Evolutionary conservation across 495 filamentous ascomycete genomes (phyloP).

Genomic region (Penicillium atrosanguineum): DNA sequence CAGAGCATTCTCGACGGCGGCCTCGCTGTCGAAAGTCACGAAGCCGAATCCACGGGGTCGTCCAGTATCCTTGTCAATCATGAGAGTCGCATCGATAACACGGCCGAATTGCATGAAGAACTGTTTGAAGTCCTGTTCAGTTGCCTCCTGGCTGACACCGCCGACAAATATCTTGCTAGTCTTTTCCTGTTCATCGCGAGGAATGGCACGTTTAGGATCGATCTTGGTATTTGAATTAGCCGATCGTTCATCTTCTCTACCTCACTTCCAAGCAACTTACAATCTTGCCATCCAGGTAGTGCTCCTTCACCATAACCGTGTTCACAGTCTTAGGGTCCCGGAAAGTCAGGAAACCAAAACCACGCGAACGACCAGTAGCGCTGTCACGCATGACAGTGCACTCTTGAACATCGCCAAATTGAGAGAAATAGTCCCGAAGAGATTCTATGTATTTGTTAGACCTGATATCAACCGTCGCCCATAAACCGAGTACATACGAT

Average conservation of each 20-base stretch:
- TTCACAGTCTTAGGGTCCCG: constrained; percentile 96
- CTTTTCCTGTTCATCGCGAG: constrained; percentile 94
- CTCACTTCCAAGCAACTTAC: constrained; percentile 53
- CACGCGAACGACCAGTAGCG: constrained; percentile 86
- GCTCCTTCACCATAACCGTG: constrained; percentile 99
- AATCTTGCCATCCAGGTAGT: constrained; percentile 96
- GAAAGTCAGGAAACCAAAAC: constrained; percentile 97
- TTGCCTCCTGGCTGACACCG: constrained; percentile 95
- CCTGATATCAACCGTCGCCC: background rate
- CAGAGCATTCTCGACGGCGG: constrained; percentile 88
- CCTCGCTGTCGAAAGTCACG: constrained; percentile 95
- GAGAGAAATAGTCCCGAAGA: constrained; percentile 96
- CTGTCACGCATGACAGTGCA: constrained; percentile 98
- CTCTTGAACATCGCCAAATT: constrained; percentile 95
- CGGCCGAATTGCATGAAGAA: constrained; percentile 96
- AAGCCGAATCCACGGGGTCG: constrained; percentile 97
- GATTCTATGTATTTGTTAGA: constrained; percentile 62
- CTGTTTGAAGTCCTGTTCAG: constrained; percentile 89
- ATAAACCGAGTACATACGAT: constrained; percentile 60
- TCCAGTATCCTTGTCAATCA: constrained; percentile 99
- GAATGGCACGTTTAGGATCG: constrained; percentile 96
- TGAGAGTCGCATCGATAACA: constrained; percentile 94
- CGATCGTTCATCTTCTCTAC: constrained; percentile 1
- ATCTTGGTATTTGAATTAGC: constrained; percentile 50
- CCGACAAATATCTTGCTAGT: constrained; percentile 98